phyloP scores from a whole-genome alignment of 2,329 filamentous ascomycete species.

The Dothidotthia symphoricarpi region DNA sequence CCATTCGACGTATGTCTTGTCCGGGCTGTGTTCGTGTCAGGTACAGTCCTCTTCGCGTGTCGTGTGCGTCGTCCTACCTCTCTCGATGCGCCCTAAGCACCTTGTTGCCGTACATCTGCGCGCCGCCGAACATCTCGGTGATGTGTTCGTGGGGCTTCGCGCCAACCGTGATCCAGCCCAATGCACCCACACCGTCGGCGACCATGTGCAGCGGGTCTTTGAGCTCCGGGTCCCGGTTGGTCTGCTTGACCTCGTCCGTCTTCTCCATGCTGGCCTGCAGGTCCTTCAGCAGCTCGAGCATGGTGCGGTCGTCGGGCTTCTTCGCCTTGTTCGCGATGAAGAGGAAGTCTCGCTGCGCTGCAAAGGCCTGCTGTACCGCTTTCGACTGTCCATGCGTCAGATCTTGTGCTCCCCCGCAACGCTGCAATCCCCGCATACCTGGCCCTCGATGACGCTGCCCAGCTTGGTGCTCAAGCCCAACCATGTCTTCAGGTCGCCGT shows the following conservation, averaged over 20 bases:
- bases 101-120: constrained; percentile 92
- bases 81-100: constrained; percentile 90
- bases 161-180: constrained; percentile 88
- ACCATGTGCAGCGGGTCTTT: constrained; percentile 85
- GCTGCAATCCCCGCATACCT: too few species aligned
- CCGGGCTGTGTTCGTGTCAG: constrained; percentile 49
- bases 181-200: constrained; percentile 81
- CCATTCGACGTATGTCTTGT: constrained; percentile 79
- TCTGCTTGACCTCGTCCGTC: constrained; percentile 77
- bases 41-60: neutral
- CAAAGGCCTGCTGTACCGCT: constrained; percentile 66
- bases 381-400: constrained; percentile 45
- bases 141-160: constrained; percentile 80
- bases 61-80: constrained; percentile 48
- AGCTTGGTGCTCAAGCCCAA: constrained; percentile 74
- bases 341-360: constrained; percentile 82
- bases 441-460: constrained; percentile 74
- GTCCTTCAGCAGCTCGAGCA: constrained; percentile 78
- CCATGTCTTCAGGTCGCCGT: constrained; percentile 72
- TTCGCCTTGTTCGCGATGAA: constrained; percentile 86
- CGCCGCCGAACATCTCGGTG: constrained; percentile 75
- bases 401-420: too few species aligned
- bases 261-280: constrained; percentile 79
- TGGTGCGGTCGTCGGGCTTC: constrained; percentile 75
- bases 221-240: constrained; percentile 70